A percentile compares a stretch with the other conserved stretches of the same genome.
These are phyloP conservation scores for Cetraspora pellucida DNA, from an alignment of 192 early-diverging fungal genomes.

Conservation along the genomic window DNA sequence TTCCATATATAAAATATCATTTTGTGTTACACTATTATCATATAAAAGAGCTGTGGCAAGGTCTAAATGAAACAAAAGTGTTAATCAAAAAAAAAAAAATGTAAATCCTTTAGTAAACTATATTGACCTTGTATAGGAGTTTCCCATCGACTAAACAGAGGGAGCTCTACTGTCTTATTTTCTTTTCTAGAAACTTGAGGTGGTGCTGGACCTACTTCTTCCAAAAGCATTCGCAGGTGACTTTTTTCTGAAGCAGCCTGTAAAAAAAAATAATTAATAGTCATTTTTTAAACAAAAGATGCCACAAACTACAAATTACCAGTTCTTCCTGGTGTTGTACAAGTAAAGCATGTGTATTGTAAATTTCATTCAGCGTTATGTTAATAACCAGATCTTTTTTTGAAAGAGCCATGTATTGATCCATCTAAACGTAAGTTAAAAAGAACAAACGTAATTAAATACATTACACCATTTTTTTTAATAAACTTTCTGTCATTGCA, in stretches of 20 bases:
- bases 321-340: slow-evolving; percentile 80
- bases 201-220: slow-evolving; percentile 75
- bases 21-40: slow-evolving; percentile 89
- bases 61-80: slow-evolving; percentile 32
- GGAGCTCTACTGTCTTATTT: slow-evolving; percentile 71
- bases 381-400: slow-evolving; percentile 88
- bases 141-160: slow-evolving; percentile 84
- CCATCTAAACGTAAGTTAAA: slow-evolving; percentile 62
- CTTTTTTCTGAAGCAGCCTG: slow-evolving; percentile 74
- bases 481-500: no score
- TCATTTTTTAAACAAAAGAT: neutral
- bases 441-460: neutral
- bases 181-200: slow-evolving; percentile 78
- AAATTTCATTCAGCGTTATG: slow-evolving; percentile 94
- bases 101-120: neutral
- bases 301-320: slow-evolving; percentile 4
- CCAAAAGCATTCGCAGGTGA: slow-evolving; percentile 76
- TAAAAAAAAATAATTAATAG: neutral
- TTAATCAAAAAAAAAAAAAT: neutral
- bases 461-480: neutral
- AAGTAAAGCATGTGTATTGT: slow-evolving; percentile 86
- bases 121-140: slow-evolving; percentile 67
- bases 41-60: slow-evolving; percentile 67
- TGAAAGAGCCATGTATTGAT: slow-evolving; percentile 94
- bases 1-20: slow-evolving; percentile 94